Percentiles rank a stretch among this genome's conserved stretches.
These are phyloP conservation scores for Rhypophila decipiens DNA, from an alignment of 495 filamentous ascomycete genomes.

Conservation along the genomic window DNA sequence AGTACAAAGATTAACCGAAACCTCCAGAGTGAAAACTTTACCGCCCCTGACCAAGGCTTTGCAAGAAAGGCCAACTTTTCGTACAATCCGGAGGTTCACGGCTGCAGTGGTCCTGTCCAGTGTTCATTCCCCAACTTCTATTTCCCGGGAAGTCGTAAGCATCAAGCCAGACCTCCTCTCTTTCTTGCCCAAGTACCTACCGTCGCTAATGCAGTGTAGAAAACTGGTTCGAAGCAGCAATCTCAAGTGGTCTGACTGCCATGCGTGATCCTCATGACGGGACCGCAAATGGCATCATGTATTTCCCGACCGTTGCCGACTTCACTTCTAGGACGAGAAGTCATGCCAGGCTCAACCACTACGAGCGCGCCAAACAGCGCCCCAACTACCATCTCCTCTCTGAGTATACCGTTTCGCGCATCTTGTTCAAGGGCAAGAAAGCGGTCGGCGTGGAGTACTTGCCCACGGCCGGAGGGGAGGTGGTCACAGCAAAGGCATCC, in stretches of 20 bases:
- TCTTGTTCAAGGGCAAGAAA: conserved; percentile 21
- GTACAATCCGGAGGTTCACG: not conserved
- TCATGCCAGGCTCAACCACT: conserved; percentile 7
- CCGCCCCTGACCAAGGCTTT: conserved; percentile 15
- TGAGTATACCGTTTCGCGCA: conserved; percentile 18
- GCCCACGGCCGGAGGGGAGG: not conserved
- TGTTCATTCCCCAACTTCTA: conserved; percentile 5
- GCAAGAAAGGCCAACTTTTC: conserved; percentile 2
- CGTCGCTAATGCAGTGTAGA: no score
- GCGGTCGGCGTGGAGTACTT: conserved; percentile 3
- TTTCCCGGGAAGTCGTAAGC: not conserved
- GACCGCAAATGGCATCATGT: not conserved
- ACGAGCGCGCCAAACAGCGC: not conserved
- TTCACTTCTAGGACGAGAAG: conserved; percentile 1
- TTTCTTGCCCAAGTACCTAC: no score
- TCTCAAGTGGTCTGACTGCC: not conserved
- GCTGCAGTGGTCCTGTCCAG: conserved; percentile 1
- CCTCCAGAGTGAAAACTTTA: conserved; percentile 10
- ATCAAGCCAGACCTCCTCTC: not conserved
- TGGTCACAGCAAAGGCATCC: conserved; percentile 26
- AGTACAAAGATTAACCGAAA: not conserved
- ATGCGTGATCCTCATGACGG: not conserved
- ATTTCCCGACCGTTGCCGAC: not conserved
- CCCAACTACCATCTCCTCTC: conserved; percentile 9
- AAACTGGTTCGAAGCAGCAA: conserved; percentile 1